Conservation (phyloP, 495 filamentous ascomycete genomes). For the Letharia columbiana region DNA sequence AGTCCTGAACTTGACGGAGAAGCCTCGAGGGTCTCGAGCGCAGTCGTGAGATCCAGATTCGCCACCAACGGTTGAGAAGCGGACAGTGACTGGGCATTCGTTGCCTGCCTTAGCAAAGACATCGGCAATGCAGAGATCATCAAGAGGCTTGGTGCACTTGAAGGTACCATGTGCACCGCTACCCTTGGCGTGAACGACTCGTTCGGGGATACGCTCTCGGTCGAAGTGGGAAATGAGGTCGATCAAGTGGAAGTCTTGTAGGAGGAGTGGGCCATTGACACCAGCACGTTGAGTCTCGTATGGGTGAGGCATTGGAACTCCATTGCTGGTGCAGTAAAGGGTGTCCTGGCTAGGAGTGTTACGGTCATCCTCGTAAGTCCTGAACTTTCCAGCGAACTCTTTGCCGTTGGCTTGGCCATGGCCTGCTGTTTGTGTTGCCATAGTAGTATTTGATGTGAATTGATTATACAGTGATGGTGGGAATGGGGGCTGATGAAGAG, state of each 20-base stretch:
- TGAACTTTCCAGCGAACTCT: slow-evolving; percentile 9
- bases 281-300: slow-evolving; percentile 45
- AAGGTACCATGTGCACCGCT: slow-evolving; percentile 72
- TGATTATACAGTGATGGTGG: not conserved
- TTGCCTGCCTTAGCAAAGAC: slow-evolving; percentile 57
- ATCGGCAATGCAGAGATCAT: slow-evolving; percentile 46
- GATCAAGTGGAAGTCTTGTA: slow-evolving; percentile 55
- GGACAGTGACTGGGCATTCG: slow-evolving; percentile 54
- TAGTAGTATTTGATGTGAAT: not conserved
- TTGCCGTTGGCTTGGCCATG: slow-evolving; percentile 14
- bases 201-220: slow-evolving; percentile 58
- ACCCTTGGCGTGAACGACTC: slow-evolving; percentile 75
- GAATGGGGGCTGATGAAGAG: no score
- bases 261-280: slow-evolving; percentile 50
- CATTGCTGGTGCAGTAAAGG: slow-evolving; percentile 44
- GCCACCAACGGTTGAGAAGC: slow-evolving; percentile 65
- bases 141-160: slow-evolving; percentile 58
- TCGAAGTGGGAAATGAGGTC: slow-evolving; percentile 64
- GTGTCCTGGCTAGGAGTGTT: slow-evolving; percentile 38
- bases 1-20: slow-evolving; percentile 73
- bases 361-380: slow-evolving; percentile 39
- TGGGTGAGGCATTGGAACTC: slow-evolving; percentile 43
- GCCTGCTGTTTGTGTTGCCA: slow-evolving; percentile 9
- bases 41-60: slow-evolving; percentile 64
- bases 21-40: slow-evolving; percentile 60